These are phyloP conservation scores for Trichoderma sp. DNA, from an alignment of 2,329 filamentous ascomycete species.

Conservation along the genomic window DNA sequence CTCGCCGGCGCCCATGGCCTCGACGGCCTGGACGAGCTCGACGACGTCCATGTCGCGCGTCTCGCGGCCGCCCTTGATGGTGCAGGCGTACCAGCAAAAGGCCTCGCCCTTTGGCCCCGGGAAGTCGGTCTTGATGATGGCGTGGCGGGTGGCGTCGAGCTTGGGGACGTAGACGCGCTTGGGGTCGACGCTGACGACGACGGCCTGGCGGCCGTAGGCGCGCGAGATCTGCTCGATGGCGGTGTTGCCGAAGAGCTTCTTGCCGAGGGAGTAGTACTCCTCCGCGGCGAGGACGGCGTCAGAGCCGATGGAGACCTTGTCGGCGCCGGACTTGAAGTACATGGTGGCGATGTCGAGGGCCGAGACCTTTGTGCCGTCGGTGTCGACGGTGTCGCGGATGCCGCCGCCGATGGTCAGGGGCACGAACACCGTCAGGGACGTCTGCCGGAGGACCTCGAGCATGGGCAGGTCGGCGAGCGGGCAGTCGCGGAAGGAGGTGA, in stretches of 20 bases:
- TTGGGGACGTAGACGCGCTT: slow-evolving; percentile 85
- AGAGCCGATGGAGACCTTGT: slow-evolving; percentile 96
- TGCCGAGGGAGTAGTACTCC: slow-evolving; percentile 75
- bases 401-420: slow-evolving; percentile 94
- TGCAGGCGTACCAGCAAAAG: slow-evolving; percentile 97
- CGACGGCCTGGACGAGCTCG: slow-evolving; percentile 83
- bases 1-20: slow-evolving; percentile 94
- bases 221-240: slow-evolving; percentile 94
- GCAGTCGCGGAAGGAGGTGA: slow-evolving; percentile 95
- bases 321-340: slow-evolving; percentile 96
- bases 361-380: slow-evolving; percentile 81
- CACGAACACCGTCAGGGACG: slow-evolving; percentile 91
- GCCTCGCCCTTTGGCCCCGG: slow-evolving; percentile 75
- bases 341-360: slow-evolving; percentile 91
- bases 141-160: slow-evolving; percentile 70
- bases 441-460: slow-evolving; percentile 86
- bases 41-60: slow-evolving; percentile 92
- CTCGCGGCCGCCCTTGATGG: slow-evolving; percentile 92
- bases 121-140: slow-evolving; percentile 68
- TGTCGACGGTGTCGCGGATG: slow-evolving; percentile 89
- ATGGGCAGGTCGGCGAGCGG: slow-evolving; percentile 91
- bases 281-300: slow-evolving; percentile 93
- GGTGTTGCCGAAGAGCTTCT: slow-evolving; percentile 74
- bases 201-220: slow-evolving; percentile 94
- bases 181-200: slow-evolving; percentile 93